Evolutionary conservation across 129 eudicot species (phyloP), one percentile per base, ranked within the genome.

Genomic region (Calendula officinalis): DNA sequence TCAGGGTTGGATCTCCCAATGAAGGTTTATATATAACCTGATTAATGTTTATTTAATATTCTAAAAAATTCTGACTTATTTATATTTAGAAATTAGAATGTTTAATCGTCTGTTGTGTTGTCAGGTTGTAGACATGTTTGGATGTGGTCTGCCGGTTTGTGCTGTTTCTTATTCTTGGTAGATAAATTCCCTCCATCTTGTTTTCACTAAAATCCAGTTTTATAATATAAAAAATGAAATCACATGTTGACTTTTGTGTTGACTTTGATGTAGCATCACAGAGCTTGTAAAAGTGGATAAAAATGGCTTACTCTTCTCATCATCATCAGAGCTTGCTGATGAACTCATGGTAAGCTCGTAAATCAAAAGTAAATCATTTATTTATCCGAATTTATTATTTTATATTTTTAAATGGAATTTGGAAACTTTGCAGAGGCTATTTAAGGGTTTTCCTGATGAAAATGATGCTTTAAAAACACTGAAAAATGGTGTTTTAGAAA

Each of bases 91-190:
- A 16, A 4, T 22, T 22, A 22, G 2, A 22, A 39, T 39, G 12
- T 22, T 22, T 22, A 34, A 8, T 4, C 42, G 5, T 37, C 3
- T 53, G 36, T 33, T 51, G 33, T 72, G 14, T 42, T 34, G 34
- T 52, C 70, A 91, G 98, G 91, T 91, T 65, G 95, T 91, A 61
- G 98, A 88, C 78, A 91, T 91, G 98, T 91, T 91, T 75, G 98
- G 98, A 38, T 90, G 97, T 68, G 95, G 97, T 57, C 76, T 86
- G 44, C 97, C 97, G 27, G 97, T 91, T 74, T 91, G 94, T 49
- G 95, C 97, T 60, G 97, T 85, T 73, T 91, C 95, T 13, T 91
- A 91, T 77, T 91, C 97, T 34, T 91, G 97, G 97, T 91, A 84
- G 56, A 71, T n/a, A 57, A 16, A 12, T 60, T 57, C 14, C 43